These are phyloP conservation scores for Cercospora brassicicola DNA, from an alignment of 2,329 filamentous ascomycete genomes.

Conservation along the genomic window DNA sequence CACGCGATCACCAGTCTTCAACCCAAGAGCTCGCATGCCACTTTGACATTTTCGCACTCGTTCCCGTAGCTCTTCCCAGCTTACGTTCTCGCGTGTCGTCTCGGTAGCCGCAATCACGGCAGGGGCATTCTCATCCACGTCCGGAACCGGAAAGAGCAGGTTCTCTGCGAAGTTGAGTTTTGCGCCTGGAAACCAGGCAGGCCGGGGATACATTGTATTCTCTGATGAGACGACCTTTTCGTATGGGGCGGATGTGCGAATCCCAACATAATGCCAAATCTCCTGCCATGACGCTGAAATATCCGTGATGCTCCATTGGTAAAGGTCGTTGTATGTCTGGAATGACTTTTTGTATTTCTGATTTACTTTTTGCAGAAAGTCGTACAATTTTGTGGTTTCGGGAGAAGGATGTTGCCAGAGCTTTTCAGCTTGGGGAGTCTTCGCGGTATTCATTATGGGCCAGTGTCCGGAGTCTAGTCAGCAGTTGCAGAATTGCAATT, in stretches of 20 bases:
- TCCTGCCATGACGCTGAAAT: slow-evolving; percentile 79
- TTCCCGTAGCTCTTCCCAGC: slow-evolving; percentile 79
- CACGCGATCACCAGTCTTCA: slow-evolving; percentile 63
- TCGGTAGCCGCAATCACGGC: slow-evolving; percentile 85
- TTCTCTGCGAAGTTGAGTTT: slow-evolving; percentile 94
- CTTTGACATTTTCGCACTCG: slow-evolving; percentile 71
- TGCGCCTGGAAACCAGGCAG: slow-evolving; percentile 77
- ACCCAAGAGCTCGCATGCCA: slow-evolving; percentile 65
- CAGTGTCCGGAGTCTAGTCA: neutral
- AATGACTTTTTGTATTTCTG: slow-evolving; percentile 64
- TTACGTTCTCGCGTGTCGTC: slow-evolving; percentile 62
- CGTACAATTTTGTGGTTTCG: slow-evolving; percentile 47
- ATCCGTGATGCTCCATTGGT: slow-evolving; percentile 80
- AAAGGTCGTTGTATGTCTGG: slow-evolving; percentile 69
- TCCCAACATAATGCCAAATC: slow-evolving; percentile 78
- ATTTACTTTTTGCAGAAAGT: slow-evolving; percentile 62
- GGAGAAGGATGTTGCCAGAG: slow-evolving; percentile 45
- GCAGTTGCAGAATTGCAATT: neutral
- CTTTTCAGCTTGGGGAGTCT: slow-evolving; percentile 19
- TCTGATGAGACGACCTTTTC: slow-evolving; percentile 65
- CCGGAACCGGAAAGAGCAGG: slow-evolving; percentile 71
- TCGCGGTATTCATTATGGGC: slow-evolving; percentile 2
- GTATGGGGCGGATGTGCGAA: slow-evolving; percentile 67
- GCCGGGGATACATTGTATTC: slow-evolving; percentile 78
- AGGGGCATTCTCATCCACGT: slow-evolving; percentile 58